A percentile compares a stretch with the other conserved stretches of the same genome.
These are phyloP conservation scores for Ogataea degrootiae DNA, from an alignment of 805 yeast species.

Conservation along the genomic window DNA sequence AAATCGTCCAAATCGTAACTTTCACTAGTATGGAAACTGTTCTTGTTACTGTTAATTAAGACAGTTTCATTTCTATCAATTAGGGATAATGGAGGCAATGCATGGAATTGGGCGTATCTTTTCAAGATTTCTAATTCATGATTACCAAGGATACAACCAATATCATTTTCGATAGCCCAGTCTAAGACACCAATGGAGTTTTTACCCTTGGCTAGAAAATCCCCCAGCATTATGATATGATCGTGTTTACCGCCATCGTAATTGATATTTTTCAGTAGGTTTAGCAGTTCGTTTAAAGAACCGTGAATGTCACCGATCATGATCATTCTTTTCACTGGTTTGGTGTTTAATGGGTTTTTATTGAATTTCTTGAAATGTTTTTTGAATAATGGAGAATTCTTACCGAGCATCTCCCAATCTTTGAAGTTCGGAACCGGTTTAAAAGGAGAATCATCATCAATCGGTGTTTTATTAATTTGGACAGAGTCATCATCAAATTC, in stretches of 20 bases:
- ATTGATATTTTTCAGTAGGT: slow-evolving; percentile 46
- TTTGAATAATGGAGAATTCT: slow-evolving; percentile 14
- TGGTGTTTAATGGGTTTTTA: slow-evolving; percentile 1
- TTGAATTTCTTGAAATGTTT: slow-evolving; percentile 17
- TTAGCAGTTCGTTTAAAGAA: slow-evolving; percentile 48
- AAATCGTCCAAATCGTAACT: slow-evolving; percentile 33
- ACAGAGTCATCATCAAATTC: slow-evolving; percentile 11
- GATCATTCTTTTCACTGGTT: slow-evolving; percentile 46
- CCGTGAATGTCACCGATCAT: slow-evolving; percentile 91
- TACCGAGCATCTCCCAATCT: slow-evolving; percentile 15
- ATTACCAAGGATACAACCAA: slow-evolving; percentile 81
- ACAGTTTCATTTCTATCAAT: slow-evolving; percentile 13
- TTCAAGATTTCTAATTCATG: slow-evolving; percentile 74
- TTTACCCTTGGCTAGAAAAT: slow-evolving; percentile 81
- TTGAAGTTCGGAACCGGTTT: slow-evolving; percentile 23
- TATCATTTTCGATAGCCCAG: slow-evolving; percentile 50
- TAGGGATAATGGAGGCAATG: slow-evolving; percentile 29
- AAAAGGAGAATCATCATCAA: slow-evolving; percentile 22
- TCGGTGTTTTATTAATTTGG: slow-evolving; percentile 4
- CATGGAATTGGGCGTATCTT: slow-evolving; percentile 59
- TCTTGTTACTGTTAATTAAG: slow-evolving; percentile 9
- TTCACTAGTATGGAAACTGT: slow-evolving; percentile 11
- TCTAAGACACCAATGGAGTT: slow-evolving; percentile 67
- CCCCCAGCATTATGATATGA: slow-evolving; percentile 71
- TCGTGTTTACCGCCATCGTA: slow-evolving; percentile 44